Percentiles rank a stretch among this genome's conserved stretches.
These are phyloP conservation scores for Chenopodium album DNA, from an alignment of 148 eudicot genomes.

Conservation along the genomic window DNA sequence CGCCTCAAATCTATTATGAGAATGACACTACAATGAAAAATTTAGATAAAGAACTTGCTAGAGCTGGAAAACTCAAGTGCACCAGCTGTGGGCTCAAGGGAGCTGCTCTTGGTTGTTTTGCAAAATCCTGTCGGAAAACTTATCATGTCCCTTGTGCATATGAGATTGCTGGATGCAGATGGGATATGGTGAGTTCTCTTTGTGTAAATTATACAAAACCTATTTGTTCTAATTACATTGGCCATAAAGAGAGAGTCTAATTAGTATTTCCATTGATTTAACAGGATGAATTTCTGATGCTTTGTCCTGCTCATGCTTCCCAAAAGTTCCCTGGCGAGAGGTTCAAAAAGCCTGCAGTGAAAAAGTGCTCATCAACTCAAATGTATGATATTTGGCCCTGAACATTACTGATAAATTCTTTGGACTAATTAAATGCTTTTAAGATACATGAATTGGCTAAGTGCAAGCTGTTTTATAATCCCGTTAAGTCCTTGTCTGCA, in stretches of 20 bases:
- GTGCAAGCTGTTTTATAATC: not conserved
- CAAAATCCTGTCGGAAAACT: constrained; percentile 67
- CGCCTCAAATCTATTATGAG: constrained; percentile 72
- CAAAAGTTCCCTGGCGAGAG: constrained; percentile 74
- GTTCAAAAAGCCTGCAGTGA: constrained; percentile 38
- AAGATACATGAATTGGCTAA: not conserved
- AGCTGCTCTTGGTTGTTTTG: constrained; percentile 88
- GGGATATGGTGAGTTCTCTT: constrained; percentile 66
- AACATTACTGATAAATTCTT: not conserved
- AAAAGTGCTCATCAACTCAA: constrained; percentile 33
- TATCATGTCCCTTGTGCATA: constrained; percentile 87
- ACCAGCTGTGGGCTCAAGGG: constrained; percentile 76
- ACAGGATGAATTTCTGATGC: constrained; percentile 64
- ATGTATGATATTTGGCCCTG: constrained; percentile 37
- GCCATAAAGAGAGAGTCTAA: not conserved
- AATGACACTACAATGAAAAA: constrained; percentile 52
- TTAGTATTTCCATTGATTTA: constrained; percentile 9
- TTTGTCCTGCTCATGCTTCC: constrained; percentile 66
- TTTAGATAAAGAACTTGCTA: constrained; percentile 70
- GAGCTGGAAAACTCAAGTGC: constrained; percentile 85
- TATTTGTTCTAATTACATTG: not conserved
- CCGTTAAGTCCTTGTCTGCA: not conserved
- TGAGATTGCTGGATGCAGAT: constrained; percentile 60
- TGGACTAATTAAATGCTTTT: not conserved
- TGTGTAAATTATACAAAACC: not conserved